These are phyloP conservation scores for Pinus taeda DNA, from an alignment of 75 land plant genomes.

Conservation along the genomic window DNA sequence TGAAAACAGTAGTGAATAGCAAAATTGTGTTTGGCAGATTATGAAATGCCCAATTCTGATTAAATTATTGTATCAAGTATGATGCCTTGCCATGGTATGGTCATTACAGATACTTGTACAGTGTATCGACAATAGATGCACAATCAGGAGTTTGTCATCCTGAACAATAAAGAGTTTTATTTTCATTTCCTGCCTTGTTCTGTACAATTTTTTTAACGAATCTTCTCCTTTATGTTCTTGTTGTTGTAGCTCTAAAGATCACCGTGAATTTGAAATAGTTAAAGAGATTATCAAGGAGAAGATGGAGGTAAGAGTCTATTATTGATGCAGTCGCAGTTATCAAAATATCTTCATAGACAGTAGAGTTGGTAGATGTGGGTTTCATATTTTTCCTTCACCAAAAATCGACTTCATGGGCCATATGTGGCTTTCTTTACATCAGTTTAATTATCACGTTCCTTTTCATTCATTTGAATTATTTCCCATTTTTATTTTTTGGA, in stretches of 20 bases:
- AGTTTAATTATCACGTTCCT: too few relatives aligned
- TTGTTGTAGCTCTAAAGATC: constrained; percentile 75
- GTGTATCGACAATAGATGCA: not conserved
- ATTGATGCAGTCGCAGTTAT: not conserved
- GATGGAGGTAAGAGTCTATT: constrained; percentile 18
- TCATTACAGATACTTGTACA: not conserved
- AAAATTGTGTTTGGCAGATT: too few relatives aligned
- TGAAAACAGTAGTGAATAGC: too few relatives aligned
- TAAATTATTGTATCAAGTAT: not conserved
- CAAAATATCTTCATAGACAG: not conserved
- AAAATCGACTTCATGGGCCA: not conserved
- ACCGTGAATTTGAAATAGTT: constrained; percentile 15
- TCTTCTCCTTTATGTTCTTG: not conserved
- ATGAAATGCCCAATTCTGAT: too few relatives aligned
- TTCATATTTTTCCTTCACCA: not conserved
- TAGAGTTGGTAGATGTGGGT: not conserved
- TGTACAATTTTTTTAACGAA: not conserved
- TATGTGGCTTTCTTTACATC: not conserved
- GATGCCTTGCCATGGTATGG: not conserved
- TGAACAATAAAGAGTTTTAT: not conserved
- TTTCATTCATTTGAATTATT: too few relatives aligned
- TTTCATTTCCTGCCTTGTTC: not conserved
- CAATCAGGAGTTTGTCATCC: not conserved
- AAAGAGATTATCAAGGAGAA: not conserved
- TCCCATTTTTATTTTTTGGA: too few relatives aligned